Evolutionary conservation across 2,329 filamentous ascomycete genomes (phyloP), one percentile per base, ranked within the genome.

Genomic region (Reticulascus tulasneorum): DNA sequence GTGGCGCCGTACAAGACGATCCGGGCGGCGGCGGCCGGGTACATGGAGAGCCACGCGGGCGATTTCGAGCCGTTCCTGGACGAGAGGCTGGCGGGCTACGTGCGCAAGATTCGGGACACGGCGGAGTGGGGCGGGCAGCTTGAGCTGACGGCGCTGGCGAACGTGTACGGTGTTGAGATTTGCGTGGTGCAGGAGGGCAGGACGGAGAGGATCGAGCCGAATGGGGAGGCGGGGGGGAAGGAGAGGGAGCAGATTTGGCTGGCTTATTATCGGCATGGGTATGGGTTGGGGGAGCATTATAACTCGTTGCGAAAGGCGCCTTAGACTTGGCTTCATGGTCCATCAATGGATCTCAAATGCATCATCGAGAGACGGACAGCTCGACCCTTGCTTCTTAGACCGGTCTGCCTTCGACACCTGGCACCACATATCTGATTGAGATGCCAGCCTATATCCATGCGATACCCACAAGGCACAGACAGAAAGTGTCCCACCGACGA

Each of bases 61-160:
- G 87, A 94, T 51, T 97, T 96, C 58, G 79, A 74, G 38, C 82
- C 86, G 1, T 98, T 96, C 55, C 67, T 95, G 48, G 90, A 94
- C 54, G 89, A 93, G 57, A 79, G 82, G 11, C 56, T 96, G 29
- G 76, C 77, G 4, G 66, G 66, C 8, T 94, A 97, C 59, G 73
- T 86, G 29, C 64, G 65, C 29, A 87, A 85, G 64, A 86, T 98
- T 42, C 68, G 82, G 45, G 80, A 93, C 40, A 96, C 90, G 31
- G 90, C 87, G 0, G 91, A 95, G 63, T 98, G 93, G 93, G 93
- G 93, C 32, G 93, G 93, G 0, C 87, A 97, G 67, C 63, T 96
- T 45, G 93, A 98, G 69, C 63, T 98, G 37, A 71, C 82, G 59
- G 93, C 93, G 17, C 71, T 98, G 56, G 86, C 91, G 33, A 82